A percentile compares a stretch with the other conserved stretches of the same genome.
Conservation (phyloP, 805 yeast species). For the Saturnispora hagleri region DNA sequence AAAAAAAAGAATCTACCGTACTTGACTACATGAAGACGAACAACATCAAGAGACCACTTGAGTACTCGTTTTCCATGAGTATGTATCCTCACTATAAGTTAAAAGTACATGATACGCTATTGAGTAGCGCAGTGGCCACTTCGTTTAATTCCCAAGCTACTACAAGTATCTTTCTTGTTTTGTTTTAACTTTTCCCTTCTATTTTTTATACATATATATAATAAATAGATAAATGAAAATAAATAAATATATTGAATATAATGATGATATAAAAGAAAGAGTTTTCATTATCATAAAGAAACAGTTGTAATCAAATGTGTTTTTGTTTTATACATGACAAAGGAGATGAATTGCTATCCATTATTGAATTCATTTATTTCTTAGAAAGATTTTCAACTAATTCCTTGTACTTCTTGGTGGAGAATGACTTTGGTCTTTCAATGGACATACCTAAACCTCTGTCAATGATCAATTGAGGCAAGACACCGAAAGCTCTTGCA, state of each 20-base stretch:
- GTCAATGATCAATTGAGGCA: constrained; percentile 78
- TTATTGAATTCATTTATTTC: constrained; percentile 7
- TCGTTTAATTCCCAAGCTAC: no score
- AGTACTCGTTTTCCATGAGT: no score
- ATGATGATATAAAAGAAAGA: background rate
- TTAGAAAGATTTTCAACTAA: constrained; percentile 40
- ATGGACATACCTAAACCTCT: constrained; percentile 75
- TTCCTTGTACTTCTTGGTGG: constrained; percentile 86
- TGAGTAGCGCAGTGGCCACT: no score
- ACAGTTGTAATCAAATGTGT: background rate
- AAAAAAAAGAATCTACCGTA: no score
- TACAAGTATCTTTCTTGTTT: no score
- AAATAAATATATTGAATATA: background rate
- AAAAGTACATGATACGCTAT: no score
- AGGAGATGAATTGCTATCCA: background rate
- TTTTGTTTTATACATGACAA: background rate
- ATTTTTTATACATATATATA: background rate
- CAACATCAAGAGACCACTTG: no score
- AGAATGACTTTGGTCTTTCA: constrained; percentile 89
- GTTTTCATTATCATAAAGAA: background rate
- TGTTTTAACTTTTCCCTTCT: background rate
- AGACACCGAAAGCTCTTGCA: constrained; percentile 77
- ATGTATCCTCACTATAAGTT: no score
- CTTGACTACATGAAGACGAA: no score
- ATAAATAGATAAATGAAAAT: background rate